phyloP scores from a whole-genome alignment of 2,329 filamentous ascomycete species.

The Gaeumannomyces sp. region DNA sequence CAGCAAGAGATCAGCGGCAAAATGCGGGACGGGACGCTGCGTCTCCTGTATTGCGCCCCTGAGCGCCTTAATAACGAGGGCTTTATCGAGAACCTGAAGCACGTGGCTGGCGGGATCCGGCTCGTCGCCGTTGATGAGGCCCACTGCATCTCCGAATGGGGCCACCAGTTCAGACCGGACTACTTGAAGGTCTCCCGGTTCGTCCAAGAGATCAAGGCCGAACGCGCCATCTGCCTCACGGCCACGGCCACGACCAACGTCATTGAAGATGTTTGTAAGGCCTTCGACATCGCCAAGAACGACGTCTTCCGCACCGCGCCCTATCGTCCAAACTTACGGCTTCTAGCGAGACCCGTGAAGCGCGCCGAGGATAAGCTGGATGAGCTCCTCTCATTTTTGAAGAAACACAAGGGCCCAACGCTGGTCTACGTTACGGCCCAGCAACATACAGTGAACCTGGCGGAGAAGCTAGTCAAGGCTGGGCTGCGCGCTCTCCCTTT shows the following conservation, averaged over 20 bases:
- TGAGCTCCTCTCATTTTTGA: slow-evolving; percentile 41
- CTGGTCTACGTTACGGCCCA: slow-evolving; percentile 58
- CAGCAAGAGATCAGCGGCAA: slow-evolving; percentile 69
- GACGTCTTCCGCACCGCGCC: slow-evolving; percentile 77
- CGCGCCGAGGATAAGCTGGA: slow-evolving; percentile 34
- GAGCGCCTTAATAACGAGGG: slow-evolving; percentile 73
- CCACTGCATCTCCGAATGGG: slow-evolving; percentile 97
- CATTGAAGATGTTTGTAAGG: slow-evolving; percentile 70
- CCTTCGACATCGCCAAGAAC: slow-evolving; percentile 60
- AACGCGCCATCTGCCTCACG: slow-evolving; percentile 88
- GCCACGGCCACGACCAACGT: slow-evolving; percentile 82
- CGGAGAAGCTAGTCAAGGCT: slow-evolving; percentile 15
- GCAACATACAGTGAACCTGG: slow-evolving; percentile 39
- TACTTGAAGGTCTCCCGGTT: slow-evolving; percentile 83
- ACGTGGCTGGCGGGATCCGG: slow-evolving; percentile 75
- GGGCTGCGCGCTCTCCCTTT: slow-evolving; percentile 36
- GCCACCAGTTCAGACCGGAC: slow-evolving; percentile 87
- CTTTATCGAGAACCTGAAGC: slow-evolving; percentile 68
- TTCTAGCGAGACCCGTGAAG: slow-evolving; percentile 27
- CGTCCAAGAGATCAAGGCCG: slow-evolving; percentile 69
- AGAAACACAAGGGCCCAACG: slow-evolving; percentile 44
- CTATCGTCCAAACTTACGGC: slow-evolving; percentile 77
- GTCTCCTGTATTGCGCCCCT: slow-evolving; percentile 88
- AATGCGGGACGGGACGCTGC: slow-evolving; percentile 76
- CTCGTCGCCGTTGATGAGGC: slow-evolving; percentile 90